A percentile compares a stretch with the other conserved stretches of the same genome.
phyloP scores from a whole-genome alignment of 306 rosid genomes.

The Inga leiocalycina region DNA sequence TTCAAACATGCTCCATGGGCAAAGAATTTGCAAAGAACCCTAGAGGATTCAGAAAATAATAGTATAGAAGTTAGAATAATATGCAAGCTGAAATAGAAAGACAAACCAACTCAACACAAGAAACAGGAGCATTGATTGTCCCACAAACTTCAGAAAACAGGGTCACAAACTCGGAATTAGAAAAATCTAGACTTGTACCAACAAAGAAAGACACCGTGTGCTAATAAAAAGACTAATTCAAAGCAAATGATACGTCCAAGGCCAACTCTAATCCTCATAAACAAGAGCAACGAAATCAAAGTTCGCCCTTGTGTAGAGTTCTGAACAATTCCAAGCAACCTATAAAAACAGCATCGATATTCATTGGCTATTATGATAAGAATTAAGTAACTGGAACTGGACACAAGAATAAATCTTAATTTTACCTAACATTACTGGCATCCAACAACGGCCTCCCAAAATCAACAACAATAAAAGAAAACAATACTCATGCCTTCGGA shows the following conservation, averaged over 20 bases:
- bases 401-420: not conserved
- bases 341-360: not conserved
- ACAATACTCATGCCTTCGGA: not conserved
- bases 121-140: conserved; percentile 2
- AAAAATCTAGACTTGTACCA: conserved; percentile 5
- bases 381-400: conserved; percentile 8
- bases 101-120: conserved; percentile 10
- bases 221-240: conserved; percentile 20
- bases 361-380: not conserved
- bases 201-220: conserved; percentile 14
- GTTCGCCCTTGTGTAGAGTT: conserved; percentile 10
- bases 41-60: conserved; percentile 39
- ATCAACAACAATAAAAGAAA: not conserved
- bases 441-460: conserved; percentile 2
- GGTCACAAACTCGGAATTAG: conserved; percentile 2
- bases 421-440: not conserved
- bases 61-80: conserved; percentile 9
- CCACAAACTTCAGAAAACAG: conserved; percentile 17
- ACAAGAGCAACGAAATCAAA: conserved; percentile 14
- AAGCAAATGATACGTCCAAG: not conserved
- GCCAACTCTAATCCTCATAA: conserved; percentile 13
- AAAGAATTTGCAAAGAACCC: conserved; percentile 96
- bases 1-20: conserved; percentile 96
- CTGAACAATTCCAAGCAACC: conserved; percentile 3
- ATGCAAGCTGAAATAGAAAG: conserved; percentile 19